These are phyloP conservation scores for Rhododendron ferrugineum DNA, from an alignment of 148 eudicot species.

Conservation along the genomic window DNA sequence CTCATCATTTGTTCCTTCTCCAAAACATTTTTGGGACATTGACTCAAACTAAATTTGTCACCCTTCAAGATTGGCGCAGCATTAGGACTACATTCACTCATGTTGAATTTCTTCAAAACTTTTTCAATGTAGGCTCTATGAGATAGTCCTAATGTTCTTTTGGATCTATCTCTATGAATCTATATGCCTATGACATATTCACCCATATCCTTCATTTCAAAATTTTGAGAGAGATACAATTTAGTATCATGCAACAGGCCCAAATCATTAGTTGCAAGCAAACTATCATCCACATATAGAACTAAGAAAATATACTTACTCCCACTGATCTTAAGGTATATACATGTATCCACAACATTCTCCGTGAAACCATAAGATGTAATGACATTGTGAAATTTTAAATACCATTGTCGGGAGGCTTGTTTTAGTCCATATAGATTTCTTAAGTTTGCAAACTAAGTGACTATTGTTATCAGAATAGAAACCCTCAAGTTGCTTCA, in stretches of 20 bases:
- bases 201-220: too few relatives aligned
- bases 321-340: neutral
- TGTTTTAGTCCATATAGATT: neutral
- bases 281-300: neutral
- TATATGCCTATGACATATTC: too few relatives aligned
- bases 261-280: neutral
- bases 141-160: too few relatives aligned
- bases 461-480: neutral
- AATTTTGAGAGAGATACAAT: neutral
- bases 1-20: neutral
- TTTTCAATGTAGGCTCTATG: too few relatives aligned
- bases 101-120: too few relatives aligned
- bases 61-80: too few relatives aligned
- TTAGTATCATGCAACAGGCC: neutral
- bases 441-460: neutral
- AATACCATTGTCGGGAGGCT: neutral
- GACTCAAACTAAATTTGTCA: neutral
- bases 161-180: too few relatives aligned
- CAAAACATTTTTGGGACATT: neutral
- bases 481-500: neutral
- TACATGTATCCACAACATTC: neutral
- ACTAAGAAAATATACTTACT: neutral
- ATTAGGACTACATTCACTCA: too few relatives aligned
- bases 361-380: neutral
- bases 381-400: neutral